Evolutionary conservation across 768 basidiomycete genomes (phyloP), one percentile per base, ranked within the genome.

Genomic region (Podaxis sp.): DNA sequence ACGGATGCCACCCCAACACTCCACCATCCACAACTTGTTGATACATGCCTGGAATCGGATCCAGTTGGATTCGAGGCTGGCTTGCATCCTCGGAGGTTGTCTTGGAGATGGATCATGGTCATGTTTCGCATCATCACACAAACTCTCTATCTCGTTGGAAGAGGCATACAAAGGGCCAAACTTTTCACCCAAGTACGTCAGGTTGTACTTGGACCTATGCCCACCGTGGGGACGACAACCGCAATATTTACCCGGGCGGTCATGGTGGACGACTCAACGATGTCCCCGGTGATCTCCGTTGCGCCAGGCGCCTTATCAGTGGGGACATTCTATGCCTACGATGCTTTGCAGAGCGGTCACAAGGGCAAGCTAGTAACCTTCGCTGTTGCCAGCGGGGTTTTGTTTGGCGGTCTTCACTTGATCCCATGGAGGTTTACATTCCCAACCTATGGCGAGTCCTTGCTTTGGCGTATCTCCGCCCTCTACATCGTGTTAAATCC

Each of bases 351-450:
- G 15, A 37, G 2, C 26, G 22, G 20, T 17, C 33, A 24, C 8
- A 51, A 59, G 48, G 12, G 4, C 2, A n/a, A 24, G 5, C 10
- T 24, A 2, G 5, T 51, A 22, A 22, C 7, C 13, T 50, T 40
- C 13, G 22, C 36, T 1, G 33, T 51, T 11, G 49, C 48, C 5
- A 40, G 36, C 17, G 38, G 48, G 3, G 22, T 53, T 28, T 13
- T 60, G 7, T 60, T 60, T 20, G 59, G 59, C 11, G 38, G 50
- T 10, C 38, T 54, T n/a, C 59, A 54, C 20, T 44, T 60, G 38
- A 60, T 54, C 15, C 59, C 52, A 20, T 40, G 37, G 59, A 10
- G 12, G 2, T 53, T 30, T 13, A 7, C 40, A 30, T 60, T 60
- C 28, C 41, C 26, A 13, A 41, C 52, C 13, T 4, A 4, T 13